Evolutionary conservation across 495 filamentous ascomycete genomes (phyloP).

Genomic region (Glutinoglossum americanum): DNA sequence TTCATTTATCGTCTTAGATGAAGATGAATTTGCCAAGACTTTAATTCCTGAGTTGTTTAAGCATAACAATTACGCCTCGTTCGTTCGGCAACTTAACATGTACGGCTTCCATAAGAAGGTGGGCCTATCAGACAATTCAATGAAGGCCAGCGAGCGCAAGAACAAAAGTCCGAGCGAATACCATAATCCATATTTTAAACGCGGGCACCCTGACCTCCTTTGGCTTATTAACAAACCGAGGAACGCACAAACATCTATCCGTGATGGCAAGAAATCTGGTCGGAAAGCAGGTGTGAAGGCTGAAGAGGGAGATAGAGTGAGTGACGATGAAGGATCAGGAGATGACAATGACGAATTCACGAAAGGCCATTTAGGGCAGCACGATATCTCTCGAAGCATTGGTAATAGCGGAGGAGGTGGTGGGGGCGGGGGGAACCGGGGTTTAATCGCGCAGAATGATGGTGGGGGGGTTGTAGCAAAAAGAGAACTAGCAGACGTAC

Average conservation of each 20-base stretch:
- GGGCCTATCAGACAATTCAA: conserved; percentile 87
- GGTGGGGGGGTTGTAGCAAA: conserved; percentile 29
- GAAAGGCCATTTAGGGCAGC: not conserved
- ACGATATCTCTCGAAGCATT: not conserved
- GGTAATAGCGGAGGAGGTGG: not conserved
- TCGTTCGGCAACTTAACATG: conserved; percentile 97
- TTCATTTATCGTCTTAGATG: conserved; percentile 90
- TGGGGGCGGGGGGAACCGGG: not conserved
- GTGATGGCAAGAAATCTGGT: conserved; percentile 4
- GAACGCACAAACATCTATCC: conserved; percentile 17
- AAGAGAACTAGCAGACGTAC: conserved; percentile 56
- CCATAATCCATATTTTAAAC: conserved; percentile 86
- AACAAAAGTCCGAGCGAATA: conserved; percentile 98
- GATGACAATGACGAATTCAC: conserved; percentile 4
- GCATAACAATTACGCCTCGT: conserved; percentile 98
- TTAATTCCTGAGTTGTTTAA: conserved; percentile 96
- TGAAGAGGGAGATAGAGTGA: conserved; percentile 29
- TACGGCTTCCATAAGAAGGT: conserved; percentile 99
- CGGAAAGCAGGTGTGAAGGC: conserved; percentile 31
- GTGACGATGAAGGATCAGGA: conserved; percentile 15
- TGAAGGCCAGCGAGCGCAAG: conserved; percentile 89
- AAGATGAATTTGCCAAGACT: conserved; percentile 96
- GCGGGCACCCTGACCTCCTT: conserved; percentile 75
- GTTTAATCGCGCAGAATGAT: not conserved
- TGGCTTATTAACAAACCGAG: conserved; percentile 98